Percentiles rank a stretch among this genome's conserved stretches.
Conservation (phyloP, 352 stramenopile species). For the Pythium scleroteichum region DNA sequence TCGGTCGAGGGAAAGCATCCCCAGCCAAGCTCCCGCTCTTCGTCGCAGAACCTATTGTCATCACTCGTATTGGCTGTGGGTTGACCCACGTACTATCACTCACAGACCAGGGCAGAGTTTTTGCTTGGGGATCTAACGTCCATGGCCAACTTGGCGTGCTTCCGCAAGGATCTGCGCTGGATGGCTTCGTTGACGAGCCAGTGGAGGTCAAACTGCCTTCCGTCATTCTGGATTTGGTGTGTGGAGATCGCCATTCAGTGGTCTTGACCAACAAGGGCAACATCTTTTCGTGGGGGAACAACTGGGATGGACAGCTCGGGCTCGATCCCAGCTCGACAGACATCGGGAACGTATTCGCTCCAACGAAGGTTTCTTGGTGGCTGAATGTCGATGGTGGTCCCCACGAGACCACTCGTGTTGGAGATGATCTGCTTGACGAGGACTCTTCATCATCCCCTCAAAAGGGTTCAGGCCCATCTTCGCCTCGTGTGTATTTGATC, state of each 20-base stretch:
- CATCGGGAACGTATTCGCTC: slow-evolving; percentile 19
- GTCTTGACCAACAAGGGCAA: slow-evolving; percentile 48
- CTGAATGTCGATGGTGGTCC: not conserved
- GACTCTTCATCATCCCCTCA: too few relatives aligned
- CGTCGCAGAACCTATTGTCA: not conserved
- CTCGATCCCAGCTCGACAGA: slow-evolving; percentile 35
- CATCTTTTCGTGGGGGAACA: slow-evolving; percentile 60
- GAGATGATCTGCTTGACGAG: not conserved
- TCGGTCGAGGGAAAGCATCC: slow-evolving; percentile 7
- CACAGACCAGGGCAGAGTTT: slow-evolving; percentile 34
- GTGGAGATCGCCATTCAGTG: slow-evolving; percentile 70
- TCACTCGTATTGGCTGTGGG: slow-evolving; percentile 49
- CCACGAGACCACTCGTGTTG: too few relatives aligned
- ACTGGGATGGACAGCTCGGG: slow-evolving; percentile 73
- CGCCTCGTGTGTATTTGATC: slow-evolving; percentile 21
- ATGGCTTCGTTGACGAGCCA: slow-evolving; percentile 30
- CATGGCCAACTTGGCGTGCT: slow-evolving; percentile 65
- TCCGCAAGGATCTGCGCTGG: slow-evolving; percentile 13
- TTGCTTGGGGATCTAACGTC: slow-evolving; percentile 65
- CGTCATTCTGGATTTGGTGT: slow-evolving; percentile 44
- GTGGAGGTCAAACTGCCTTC: slow-evolving; percentile 24
- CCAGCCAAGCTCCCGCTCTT: slow-evolving; percentile 22
- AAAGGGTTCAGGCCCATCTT: too few relatives aligned
- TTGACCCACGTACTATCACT: slow-evolving; percentile 39
- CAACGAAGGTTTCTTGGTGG: slow-evolving; percentile 27